A percentile compares a stretch with the other conserved stretches of the same genome.
These are phyloP conservation scores for Alternaria panax DNA, from an alignment of 2,329 filamentous ascomycete genomes.

Conservation along the genomic window DNA sequence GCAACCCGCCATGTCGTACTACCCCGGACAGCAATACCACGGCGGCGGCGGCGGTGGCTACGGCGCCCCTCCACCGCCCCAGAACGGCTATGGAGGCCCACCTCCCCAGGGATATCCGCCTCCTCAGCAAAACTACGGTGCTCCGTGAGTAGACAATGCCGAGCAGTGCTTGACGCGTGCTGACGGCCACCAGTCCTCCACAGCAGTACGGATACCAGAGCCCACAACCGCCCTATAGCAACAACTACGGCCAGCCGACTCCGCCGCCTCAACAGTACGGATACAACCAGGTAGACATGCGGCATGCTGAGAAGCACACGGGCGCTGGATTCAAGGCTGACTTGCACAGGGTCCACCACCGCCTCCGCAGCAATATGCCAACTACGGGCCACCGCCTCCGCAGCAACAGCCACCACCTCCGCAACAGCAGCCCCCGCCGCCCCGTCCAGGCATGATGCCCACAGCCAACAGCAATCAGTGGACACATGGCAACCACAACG, in stretches of 20 bases:
- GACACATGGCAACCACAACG: slow-evolving; percentile 62
- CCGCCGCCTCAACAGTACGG: slow-evolving; percentile 55
- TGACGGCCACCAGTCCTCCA: slow-evolving; percentile 33
- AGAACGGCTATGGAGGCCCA: slow-evolving; percentile 42
- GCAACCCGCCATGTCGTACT: slow-evolving; percentile 49
- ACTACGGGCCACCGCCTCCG: slow-evolving; percentile 28
- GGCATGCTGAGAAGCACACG: slow-evolving; percentile 10
- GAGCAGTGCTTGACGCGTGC: slow-evolving; percentile 10
- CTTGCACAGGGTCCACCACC: slow-evolving; percentile 6
- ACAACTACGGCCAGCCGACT: slow-evolving; percentile 48
- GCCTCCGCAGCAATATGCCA: slow-evolving; percentile 25
- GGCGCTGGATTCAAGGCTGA: background rate
- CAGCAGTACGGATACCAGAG: slow-evolving; percentile 48
- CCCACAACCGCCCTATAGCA: slow-evolving; percentile 52
- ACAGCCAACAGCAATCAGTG: slow-evolving; percentile 50
- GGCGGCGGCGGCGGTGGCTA: slow-evolving; percentile 52
- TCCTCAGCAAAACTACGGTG: slow-evolving; percentile 40
- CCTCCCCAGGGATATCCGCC: slow-evolving; percentile 41
- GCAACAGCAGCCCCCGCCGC: slow-evolving; percentile 34
- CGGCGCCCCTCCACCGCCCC: slow-evolving; percentile 52
- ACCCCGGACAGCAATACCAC: slow-evolving; percentile 53
- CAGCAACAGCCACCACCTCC: slow-evolving; percentile 38
- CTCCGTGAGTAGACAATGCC: slow-evolving; percentile 33
- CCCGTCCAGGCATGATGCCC: slow-evolving; percentile 60
- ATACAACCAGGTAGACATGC: slow-evolving; percentile 49